phyloP scores from a whole-genome alignment of 768 basidiomycete species.

The Podaxis carcinomalis region DNA sequence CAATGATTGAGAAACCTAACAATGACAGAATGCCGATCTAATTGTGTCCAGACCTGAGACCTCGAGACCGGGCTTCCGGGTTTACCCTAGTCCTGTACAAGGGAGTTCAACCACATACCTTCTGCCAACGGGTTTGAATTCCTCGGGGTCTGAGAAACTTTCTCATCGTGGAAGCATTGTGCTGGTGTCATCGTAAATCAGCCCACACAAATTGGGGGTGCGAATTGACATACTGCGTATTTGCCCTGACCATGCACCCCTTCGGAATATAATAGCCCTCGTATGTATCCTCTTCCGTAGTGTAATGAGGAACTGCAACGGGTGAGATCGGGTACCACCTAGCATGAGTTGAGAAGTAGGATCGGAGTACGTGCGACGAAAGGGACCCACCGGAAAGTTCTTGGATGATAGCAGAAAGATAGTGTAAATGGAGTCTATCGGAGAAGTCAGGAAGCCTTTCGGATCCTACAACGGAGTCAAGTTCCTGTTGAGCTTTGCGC shows the following conservation, averaged over 20 bases:
- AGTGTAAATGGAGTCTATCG: slow-evolving; percentile 14
- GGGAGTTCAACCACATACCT: slow-evolving; percentile 13
- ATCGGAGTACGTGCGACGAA: background rate
- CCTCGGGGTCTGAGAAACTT: slow-evolving; percentile 14
- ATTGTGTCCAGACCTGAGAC: no score
- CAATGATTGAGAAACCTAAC: no score
- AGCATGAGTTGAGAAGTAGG: background rate
- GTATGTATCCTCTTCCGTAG: background rate
- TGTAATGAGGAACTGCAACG: background rate
- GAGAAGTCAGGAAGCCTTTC: slow-evolving; percentile 18
- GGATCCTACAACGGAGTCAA: slow-evolving; percentile 17
- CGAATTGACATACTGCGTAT: background rate
- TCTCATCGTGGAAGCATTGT: slow-evolving; percentile 20
- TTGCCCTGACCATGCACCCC: background rate
- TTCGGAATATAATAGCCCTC: background rate
- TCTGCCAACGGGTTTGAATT: slow-evolving; percentile 23
- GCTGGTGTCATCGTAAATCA: slow-evolving; percentile 1
- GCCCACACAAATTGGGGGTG: background rate
- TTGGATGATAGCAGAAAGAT: slow-evolving; percentile 16
- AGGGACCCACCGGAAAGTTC: slow-evolving; percentile 15
- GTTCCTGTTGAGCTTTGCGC: slow-evolving; percentile 17
- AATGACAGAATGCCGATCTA: no score
- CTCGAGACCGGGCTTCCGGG: no score
- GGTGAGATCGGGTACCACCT: background rate
- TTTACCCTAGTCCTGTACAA: no score